Conservation (phyloP, 2,329 filamentous ascomycete genomes). For the Fusarium musae region DNA sequence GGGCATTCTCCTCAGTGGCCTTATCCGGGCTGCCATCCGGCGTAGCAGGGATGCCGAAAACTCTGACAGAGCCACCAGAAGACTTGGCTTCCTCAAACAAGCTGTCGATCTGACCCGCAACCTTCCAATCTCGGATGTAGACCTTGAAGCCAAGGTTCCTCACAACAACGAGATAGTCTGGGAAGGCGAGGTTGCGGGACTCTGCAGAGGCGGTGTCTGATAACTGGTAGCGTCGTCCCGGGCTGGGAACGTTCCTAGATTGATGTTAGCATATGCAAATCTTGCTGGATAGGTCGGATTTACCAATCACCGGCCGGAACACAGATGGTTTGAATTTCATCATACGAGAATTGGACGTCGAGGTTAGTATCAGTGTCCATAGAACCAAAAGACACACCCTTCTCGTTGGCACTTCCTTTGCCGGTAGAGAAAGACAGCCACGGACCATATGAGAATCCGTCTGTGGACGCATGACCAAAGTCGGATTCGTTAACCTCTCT, state of each 20-base stretch:
- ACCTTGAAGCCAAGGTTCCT: slow-evolving; percentile 34
- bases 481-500: slow-evolving; percentile 24
- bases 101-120: slow-evolving; percentile 6
- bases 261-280: neutral
- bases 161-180: slow-evolving; percentile 30
- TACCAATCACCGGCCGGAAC: slow-evolving; percentile 27
- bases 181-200: slow-evolving; percentile 34
- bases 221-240: slow-evolving; percentile 26
- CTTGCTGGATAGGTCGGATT: neutral
- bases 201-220: slow-evolving; percentile 20
- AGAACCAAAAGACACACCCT: neutral
- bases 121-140: neutral
- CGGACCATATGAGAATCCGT: slow-evolving; percentile 27
- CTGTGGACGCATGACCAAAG: slow-evolving; percentile 29
- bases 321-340: slow-evolving; percentile 34
- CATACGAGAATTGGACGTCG: slow-evolving; percentile 32
- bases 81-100: slow-evolving; percentile 23
- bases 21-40: slow-evolving; percentile 27
- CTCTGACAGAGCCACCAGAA: slow-evolving; percentile 17
- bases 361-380: slow-evolving; percentile 24
- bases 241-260: slow-evolving; percentile 31
- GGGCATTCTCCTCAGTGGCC: slow-evolving; percentile 29
- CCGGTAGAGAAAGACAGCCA: slow-evolving; percentile 24
- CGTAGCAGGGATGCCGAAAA: slow-evolving; percentile 32
- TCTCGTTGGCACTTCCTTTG: slow-evolving; percentile 11